Evolutionary conservation across 1,284 basidiomycete species (phyloP).

Genomic region (Anthracocystis setariae): DNA sequence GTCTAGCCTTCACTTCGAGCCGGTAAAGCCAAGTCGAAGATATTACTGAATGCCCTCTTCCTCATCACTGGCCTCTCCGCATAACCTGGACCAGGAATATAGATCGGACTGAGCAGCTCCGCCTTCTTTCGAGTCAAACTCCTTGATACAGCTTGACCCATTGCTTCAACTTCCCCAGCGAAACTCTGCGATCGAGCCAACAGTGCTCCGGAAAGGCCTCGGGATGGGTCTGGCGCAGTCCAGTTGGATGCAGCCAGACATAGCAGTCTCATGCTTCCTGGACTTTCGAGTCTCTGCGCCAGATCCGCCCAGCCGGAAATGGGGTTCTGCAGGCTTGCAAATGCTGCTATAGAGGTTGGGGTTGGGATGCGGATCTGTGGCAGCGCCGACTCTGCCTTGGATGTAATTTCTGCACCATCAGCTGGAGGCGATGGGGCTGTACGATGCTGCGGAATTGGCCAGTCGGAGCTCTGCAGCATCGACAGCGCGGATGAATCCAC

Average conservation of each 20-base stretch:
- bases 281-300: conserved; percentile 15
- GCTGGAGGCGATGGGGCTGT: no score
- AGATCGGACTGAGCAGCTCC: neutral
- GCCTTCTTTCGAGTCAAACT: neutral
- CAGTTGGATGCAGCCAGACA: conserved; percentile 23
- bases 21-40: conserved; percentile 19
- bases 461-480: conserved; percentile 8
- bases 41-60: conserved; percentile 25
- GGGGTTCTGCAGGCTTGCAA: neutral
- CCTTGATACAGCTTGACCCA: no score
- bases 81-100: no score
- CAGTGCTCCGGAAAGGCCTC: no score
- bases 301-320: conserved; percentile 15
- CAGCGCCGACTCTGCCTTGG: neutral
- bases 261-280: conserved; percentile 23
- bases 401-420: neutral
- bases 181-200: no score
- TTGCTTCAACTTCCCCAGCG: no score
- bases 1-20: neutral
- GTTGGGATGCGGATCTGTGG: neutral
- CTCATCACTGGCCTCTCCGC: neutral
- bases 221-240: neutral
- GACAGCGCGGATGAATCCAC: neutral
- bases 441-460: conserved; percentile 5
- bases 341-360: neutral